Evolutionary conservation across 2,329 filamentous ascomycete genomes (phyloP), one percentile per base, ranked within the genome.

Genomic region (Phialophora chinensis): DNA sequence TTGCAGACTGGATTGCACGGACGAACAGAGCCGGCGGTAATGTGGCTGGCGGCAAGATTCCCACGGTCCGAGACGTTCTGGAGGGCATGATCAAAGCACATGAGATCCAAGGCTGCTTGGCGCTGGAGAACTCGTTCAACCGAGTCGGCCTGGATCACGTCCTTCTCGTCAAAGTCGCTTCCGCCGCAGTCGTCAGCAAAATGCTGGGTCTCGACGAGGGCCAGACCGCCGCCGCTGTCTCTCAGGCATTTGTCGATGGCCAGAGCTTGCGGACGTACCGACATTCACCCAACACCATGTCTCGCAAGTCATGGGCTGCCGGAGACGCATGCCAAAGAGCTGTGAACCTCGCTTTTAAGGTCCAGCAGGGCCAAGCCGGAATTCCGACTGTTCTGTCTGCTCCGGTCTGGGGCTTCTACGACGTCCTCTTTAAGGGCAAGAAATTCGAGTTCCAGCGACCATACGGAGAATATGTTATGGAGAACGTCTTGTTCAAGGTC

Each of bases 401-500:
- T 10, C 93, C 93, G 44, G 89, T 89, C 66, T 99, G 95, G 95
- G 95, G 95, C 67, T 99, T 98, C 87, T 99, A 99, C 83, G 95
- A 99, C 77, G 93, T 98, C 72, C 87, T 96, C 71, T 99, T 98
- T 86, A 92, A 93, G 84, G 93, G 93, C 82, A 92, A 96, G 75
- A 91, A 91, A 81, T 99, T 99, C 79, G 85, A 93, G 80, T 99
- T 97, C 86, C 94, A 98, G 85, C 89, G 95, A 70, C 88, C 90
- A 66, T 99, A 99, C 77, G 94, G 93, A 77, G 96, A 91, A 85
- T 99, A 99, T 80, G 95, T 99, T 73, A 99, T 99, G 95, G 95
- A 99, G 88, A 99, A 98, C 77, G 93, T 99, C 68, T 89, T 99
- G 71, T 99, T 99, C 90, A 99, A 99, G 88, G 95, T 99, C 68